A percentile compares a stretch with the other conserved stretches of the same genome.
Evolutionary conservation across 1,284 basidiomycete genomes (phyloP).

Genomic region (Kwoniella shivajii): DNA sequence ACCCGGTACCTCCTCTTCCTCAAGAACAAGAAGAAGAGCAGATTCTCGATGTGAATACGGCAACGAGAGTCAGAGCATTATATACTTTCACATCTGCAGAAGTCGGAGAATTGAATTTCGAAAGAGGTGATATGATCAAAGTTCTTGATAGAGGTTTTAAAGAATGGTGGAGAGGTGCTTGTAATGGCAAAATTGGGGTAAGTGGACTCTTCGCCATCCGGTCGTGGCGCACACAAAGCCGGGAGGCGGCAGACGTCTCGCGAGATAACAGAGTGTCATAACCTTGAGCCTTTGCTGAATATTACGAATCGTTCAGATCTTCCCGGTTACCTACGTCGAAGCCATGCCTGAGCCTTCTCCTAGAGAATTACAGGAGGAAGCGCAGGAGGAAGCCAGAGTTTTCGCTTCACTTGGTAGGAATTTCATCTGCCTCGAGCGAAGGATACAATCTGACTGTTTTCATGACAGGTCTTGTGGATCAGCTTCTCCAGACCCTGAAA

Average conservation of each 20-base stretch:
- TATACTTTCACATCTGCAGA: slow-evolving; percentile 89
- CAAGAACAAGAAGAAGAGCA: slow-evolving; percentile 40
- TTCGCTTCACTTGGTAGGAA: slow-evolving; percentile 50
- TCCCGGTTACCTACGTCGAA: slow-evolving; percentile 98
- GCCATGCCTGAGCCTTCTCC: slow-evolving; percentile 82
- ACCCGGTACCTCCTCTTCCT: slow-evolving; percentile 52
- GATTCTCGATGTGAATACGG: slow-evolving; percentile 54
- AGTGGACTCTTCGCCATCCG: slow-evolving; percentile 15
- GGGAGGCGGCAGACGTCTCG: too few species aligned
- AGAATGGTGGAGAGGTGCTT: slow-evolving; percentile 97
- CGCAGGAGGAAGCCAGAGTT: slow-evolving; percentile 84
- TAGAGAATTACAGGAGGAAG: slow-evolving; percentile 76
- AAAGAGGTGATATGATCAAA: slow-evolving; percentile 92
- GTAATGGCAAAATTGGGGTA: slow-evolving; percentile 81
- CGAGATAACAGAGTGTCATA: too few species aligned
- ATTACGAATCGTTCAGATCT: slow-evolving; percentile 63
- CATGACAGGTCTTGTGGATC: slow-evolving; percentile 79
- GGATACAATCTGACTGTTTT: slow-evolving; percentile 42
- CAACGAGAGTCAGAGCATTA: slow-evolving; percentile 84
- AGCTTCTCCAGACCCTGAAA: slow-evolving; percentile 76
- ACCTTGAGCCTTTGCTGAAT: too few species aligned
- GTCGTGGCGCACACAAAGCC: too few species aligned
- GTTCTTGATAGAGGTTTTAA: slow-evolving; percentile 94
- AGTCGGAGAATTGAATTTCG: slow-evolving; percentile 87
- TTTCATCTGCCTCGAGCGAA: too few species aligned